These are phyloP conservation scores for Penicillium soppii DNA, from an alignment of 495 filamentous ascomycete species.

Conservation along the genomic window DNA sequence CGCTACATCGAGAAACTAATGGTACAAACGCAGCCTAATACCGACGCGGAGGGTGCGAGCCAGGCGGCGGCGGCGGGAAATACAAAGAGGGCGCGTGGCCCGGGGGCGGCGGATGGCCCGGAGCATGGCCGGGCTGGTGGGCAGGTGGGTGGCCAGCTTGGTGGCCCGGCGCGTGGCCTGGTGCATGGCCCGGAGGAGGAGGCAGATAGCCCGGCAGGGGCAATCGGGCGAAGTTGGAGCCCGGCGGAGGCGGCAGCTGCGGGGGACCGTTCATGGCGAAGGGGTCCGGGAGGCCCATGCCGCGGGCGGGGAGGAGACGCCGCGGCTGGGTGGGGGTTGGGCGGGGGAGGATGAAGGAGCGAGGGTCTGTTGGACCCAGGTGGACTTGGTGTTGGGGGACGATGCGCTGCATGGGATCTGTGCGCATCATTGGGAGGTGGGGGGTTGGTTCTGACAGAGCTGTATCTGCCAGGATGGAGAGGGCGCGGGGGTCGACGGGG, in stretches of 20 bases:
- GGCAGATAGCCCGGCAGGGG: conserved; percentile 33
- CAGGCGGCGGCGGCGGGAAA: conserved; percentile 17
- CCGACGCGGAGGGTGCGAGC: conserved; percentile 15
- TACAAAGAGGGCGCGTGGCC: conserved; percentile 18
- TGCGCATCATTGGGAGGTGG: conserved; percentile 27
- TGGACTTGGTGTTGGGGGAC: conserved; percentile 26
- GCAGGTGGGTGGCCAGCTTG: conserved; percentile 15
- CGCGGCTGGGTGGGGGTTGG: conserved; percentile 38
- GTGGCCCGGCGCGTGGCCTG: conserved; percentile 17
- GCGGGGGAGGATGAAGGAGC: conserved; percentile 40
- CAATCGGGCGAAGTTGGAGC: conserved; percentile 39
- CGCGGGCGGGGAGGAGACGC: conserved; percentile 37
- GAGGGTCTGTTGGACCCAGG: conserved; percentile 33
- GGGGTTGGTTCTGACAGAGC: conserved; percentile 27
- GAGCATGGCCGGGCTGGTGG: too few relatives aligned
- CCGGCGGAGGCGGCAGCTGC: conserved; percentile 41
- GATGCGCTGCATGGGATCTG: conserved; percentile 12
- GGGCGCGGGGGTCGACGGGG: conserved; percentile 16
- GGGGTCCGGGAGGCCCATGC: conserved; percentile 27
- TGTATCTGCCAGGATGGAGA: conserved; percentile 36
- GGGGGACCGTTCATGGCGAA: conserved; percentile 38
- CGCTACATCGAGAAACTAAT: conserved; percentile 4
- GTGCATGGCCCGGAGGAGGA: conserved; percentile 22
- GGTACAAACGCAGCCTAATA: conserved; percentile 16
- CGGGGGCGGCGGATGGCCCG: conserved; percentile 20